Evolutionary conservation across 2,329 filamentous ascomycete species (phyloP).

Genomic region (Xylaria sp.): DNA sequence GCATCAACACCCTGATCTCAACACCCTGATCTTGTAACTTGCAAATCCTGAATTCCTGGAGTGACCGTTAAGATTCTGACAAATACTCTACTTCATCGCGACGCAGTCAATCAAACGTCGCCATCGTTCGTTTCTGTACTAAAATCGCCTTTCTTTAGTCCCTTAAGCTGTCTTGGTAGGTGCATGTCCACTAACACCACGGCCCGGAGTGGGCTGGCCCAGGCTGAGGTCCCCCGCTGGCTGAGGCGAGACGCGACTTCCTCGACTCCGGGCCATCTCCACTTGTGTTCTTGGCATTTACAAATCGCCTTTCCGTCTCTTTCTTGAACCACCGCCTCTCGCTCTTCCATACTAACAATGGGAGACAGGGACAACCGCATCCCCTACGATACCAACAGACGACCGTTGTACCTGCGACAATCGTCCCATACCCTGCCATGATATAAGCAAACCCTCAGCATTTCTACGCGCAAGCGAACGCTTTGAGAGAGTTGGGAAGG

Average conservation of each 20-base stretch:
- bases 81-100: too few relatives aligned
- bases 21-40: too few relatives aligned
- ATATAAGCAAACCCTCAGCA: background rate
- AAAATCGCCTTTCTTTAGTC: too few relatives aligned
- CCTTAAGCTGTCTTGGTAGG: background rate
- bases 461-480: conserved; percentile 8
- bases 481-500: conserved; percentile 11
- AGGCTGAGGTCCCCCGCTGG: background rate
- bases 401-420: background rate
- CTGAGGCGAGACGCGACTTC: conserved; percentile 26
- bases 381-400: background rate
- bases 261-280: conserved; percentile 11
- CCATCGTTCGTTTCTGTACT: too few relatives aligned
- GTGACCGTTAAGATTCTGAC: too few relatives aligned
- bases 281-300: background rate
- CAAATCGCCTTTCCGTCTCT: conserved; percentile 1
- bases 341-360: background rate
- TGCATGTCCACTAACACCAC: background rate
- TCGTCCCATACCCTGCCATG: background rate
- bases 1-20: too few relatives aligned
- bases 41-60: too few relatives aligned
- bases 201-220: conserved; percentile 3
- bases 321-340: background rate
- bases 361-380: background rate
- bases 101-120: too few relatives aligned